These are phyloP conservation scores for Penicillium fimorum DNA, from an alignment of 495 filamentous ascomycete species.

Conservation along the genomic window DNA sequence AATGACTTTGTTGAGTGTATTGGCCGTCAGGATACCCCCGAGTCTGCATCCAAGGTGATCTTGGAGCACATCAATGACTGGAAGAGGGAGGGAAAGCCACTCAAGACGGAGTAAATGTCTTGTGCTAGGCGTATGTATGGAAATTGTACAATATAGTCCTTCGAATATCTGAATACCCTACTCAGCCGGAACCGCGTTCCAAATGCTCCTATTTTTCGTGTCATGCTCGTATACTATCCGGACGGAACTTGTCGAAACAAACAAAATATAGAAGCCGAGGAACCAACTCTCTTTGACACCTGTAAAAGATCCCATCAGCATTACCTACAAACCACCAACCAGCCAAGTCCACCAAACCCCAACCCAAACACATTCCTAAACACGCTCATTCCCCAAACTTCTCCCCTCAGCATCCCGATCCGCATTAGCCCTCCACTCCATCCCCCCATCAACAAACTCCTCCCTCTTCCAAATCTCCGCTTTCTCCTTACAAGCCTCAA, in stretches of 20 bases:
- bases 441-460: constrained; percentile 78
- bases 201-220: background rate
- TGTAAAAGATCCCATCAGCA: background rate
- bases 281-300: background rate
- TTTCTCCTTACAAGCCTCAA: constrained; percentile 80
- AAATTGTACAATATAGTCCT: constrained; percentile 32
- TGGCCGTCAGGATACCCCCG: constrained; percentile 87
- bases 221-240: background rate
- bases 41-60: constrained; percentile 81
- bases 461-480: constrained; percentile 97
- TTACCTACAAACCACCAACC: background rate
- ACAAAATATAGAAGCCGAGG: background rate
- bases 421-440: constrained; percentile 88
- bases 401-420: constrained; percentile 61
- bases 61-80: constrained; percentile 87
- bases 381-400: background rate
- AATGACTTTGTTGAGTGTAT: constrained; percentile 98
- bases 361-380: background rate
- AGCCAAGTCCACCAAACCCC: background rate
- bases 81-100: constrained; percentile 56
- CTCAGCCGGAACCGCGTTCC: constrained; percentile 13
- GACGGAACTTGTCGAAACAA: no score
- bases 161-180: constrained; percentile 32
- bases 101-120: constrained; percentile 37
- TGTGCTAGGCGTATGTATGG: constrained; percentile 18